Evolutionary conservation across 306 rosid genomes (phyloP), one percentile per base, ranked within the genome.

Genomic region (Ceratonia siliqua): DNA sequence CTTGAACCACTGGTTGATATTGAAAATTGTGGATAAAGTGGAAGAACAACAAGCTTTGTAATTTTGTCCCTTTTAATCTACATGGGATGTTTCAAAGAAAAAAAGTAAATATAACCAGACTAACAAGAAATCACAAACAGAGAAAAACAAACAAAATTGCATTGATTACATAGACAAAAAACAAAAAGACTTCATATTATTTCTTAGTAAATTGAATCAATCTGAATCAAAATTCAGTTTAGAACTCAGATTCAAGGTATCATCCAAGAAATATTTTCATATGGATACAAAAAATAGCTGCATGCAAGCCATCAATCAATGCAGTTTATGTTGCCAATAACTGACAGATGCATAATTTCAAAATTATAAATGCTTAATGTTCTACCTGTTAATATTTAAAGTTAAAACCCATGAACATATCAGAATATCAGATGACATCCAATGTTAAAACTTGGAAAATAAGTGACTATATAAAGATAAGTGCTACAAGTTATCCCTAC

Each of bases 11-110:
- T 93, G 48, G 98, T 93, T 41, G 98, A 93, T 87, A 93, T 93
- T 81, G 98, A 93, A 87, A 93, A 93, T 86, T 93, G 98, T 33
- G 98, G 98, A 88, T 93, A 93, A 86, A 93, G 98, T 5, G 98
- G 98, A 82, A 93, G 97, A 73, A 93, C 98, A n/a, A 93, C 98
- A 81, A 93, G 98, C 84, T 89, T 93, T 39, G 92, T 83, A 66
- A 91, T 93, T 70, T 92, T 88, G 83, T 93, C 98, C 77, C 73
- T 86, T 89, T 93, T 93, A 69, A 93, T 93, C 98, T 93, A 53
- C 81, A 73, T 74, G 49, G 72, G 66, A 61, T 28, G 57, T 78
- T 78, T 54, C n/a, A 24, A 48, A 81, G 62, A 14, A 50, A 38
- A 73, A 69, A 50, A 32, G 27, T 8, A 69, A 75, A 72, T 71